Evolutionary conservation across 495 filamentous ascomycete species (phyloP), one percentile per base, ranked within the genome.

Genomic region (Viridothelium virens): DNA sequence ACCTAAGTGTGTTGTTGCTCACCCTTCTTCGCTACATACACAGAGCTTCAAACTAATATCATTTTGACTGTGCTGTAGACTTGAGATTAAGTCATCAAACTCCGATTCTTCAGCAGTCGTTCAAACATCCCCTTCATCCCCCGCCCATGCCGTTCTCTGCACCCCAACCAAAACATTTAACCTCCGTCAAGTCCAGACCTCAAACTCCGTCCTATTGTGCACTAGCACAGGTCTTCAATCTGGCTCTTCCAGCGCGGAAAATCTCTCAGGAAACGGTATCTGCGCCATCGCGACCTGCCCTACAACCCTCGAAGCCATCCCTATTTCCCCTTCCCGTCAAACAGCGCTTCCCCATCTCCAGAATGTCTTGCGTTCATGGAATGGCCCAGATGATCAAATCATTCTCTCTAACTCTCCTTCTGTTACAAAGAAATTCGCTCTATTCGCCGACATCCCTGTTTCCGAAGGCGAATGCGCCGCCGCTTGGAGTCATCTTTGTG

Each of bases 131-230:
- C 72, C 38, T 68, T 72, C 82, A 38, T 78, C 79, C 37, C 75
- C 78, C 3, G 81, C 86, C 68, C 86, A 87, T 66, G 88, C 89
- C 50, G 84, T 94, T 64, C 81, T 97, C 67, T 91, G 86, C 74
- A 89, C 87, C 2, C 75, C 83, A 2, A 77, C 79, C 16, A 80
- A 85, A 73, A 92, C 88, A 25, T 97, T 87, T 79, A 85, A 85
- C 38, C 80, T 96, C 62, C 90, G 90, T 25, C 91, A 96, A 75
- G 91, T 96, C 68, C 91, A 93, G 72, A 93, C 91, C 0, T 96
- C 91, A 16, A 97, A 97, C 73, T 88, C 88, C 5, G 77, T 96
- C 44, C 89, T 91, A 75, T 73, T 96, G 7, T 44, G 5, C 39
- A 44, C 39, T 44, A 44, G 39, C 39, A 44, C 39, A 5, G 12